Evolutionary conservation across 176 grass and related monocot species (phyloP), one percentile per base, ranked within the genome.

Genomic region (Musa itinerans): DNA sequence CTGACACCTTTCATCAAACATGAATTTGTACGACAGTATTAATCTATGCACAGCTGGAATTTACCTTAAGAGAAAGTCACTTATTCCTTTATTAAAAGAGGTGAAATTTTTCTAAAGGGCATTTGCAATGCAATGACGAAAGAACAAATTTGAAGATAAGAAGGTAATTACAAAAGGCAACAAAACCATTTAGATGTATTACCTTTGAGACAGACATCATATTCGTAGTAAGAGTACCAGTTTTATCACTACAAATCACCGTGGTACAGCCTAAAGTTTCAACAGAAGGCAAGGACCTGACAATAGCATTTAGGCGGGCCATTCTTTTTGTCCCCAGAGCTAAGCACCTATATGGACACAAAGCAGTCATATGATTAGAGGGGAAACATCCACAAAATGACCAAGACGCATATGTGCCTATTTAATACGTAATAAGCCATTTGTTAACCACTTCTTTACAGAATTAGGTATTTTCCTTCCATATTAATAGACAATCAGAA

Each of bases 201-300:
- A 98, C 95, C 95, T 98, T 98, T 71, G 90, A 98, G 53, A 93
- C 95, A 19, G 95, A 98, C 95, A 98, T 98, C 95, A 98, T 98
- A 81, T 98, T 98, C 63, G 95, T 98, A 0, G 95, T 98, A 50
- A 98, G 90, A 85, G 95, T 98, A 61, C 95, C 95, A 49, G 95
- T 98, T 80, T 98, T 98, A 71, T 98, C 95, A 74, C 90, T 94
- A 78, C 95, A 98, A 84, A 98, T 94, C 53, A 98, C 95, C 56
- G 95, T 98, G 67, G 95, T 98, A 80, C 95, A 98, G 59, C 95
- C 95, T 83, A 98, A 83, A 71, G 95, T 93, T 76, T 98, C 95
- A 1, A 98, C 95, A 76, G 90, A 98, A 84, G 95, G 95, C 62
- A 98, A 86, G 57, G 90, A 91, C 69, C 95, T 90, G 8, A 98